These are phyloP conservation scores for Backusella macrospora DNA, from an alignment of 192 early-diverging fungal species.

Conservation along the genomic window DNA sequence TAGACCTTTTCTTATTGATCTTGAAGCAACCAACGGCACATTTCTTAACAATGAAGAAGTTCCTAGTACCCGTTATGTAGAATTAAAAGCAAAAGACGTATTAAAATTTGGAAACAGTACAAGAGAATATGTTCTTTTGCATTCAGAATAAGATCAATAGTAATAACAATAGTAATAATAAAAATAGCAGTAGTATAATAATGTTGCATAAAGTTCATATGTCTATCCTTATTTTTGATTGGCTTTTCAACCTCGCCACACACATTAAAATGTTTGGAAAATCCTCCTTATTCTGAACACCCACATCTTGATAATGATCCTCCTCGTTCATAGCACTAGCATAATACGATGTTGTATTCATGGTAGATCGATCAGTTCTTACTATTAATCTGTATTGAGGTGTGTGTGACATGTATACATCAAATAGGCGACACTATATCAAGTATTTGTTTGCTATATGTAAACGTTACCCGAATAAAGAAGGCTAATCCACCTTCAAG, in stretches of 20 bases:
- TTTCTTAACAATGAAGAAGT: conserved; percentile 81
- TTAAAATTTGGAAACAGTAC: conserved; percentile 91
- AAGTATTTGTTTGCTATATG: too few species aligned
- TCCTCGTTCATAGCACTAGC: background rate
- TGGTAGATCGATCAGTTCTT: conserved; percentile 4
- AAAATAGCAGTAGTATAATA: too few species aligned
- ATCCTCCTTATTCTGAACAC: background rate
- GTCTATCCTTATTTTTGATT: background rate
- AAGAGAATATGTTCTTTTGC: conserved; percentile 90
- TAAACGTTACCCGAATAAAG: too few species aligned
- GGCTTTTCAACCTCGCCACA: background rate
- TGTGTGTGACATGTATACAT: too few species aligned
- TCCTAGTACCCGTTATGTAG: conserved; percentile 78
- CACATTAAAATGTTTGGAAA: background rate
- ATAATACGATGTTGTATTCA: background rate
- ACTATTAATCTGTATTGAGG: too few species aligned
- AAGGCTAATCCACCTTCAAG: too few species aligned
- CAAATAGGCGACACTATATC: too few species aligned
- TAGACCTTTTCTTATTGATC: conserved; percentile 93
- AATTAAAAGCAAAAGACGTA: conserved; percentile 81
- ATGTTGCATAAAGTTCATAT: background rate
- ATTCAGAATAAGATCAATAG: conserved; percentile 33
- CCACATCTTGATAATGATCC: background rate
- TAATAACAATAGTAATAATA: too few species aligned
- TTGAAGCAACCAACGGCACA: conserved; percentile 91